Percentiles rank a stretch among this genome's conserved stretches.
These are phyloP conservation scores for Aspergillus ochraceoroseus DNA, from an alignment of 2,329 filamentous ascomycete species.

Conservation along the genomic window DNA sequence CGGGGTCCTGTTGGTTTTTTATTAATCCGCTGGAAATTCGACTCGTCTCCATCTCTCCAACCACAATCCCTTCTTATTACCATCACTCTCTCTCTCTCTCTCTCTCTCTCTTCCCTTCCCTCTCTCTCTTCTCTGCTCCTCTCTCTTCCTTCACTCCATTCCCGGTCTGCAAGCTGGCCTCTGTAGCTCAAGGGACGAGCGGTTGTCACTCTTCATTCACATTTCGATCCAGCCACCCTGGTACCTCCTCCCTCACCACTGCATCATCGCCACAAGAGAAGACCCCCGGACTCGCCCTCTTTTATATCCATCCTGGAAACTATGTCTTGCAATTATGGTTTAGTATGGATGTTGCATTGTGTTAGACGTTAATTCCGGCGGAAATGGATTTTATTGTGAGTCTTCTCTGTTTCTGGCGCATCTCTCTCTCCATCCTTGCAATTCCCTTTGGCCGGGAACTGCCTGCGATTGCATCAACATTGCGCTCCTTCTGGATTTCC, in stretches of 20 bases:
- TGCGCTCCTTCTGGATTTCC: conserved; percentile 7
- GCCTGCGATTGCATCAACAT: conserved; percentile 13
- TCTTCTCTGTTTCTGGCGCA: conserved; percentile 15
- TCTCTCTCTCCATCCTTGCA: conserved; percentile 3
- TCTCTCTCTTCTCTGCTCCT: conserved; percentile 5
- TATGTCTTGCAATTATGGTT: conserved; percentile 34
- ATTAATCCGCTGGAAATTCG: conserved; percentile 5
- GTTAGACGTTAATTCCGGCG: conserved; percentile 26
- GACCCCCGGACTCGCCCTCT: conserved; percentile 2
- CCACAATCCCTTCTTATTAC: neutral
- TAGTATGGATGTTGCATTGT: conserved; percentile 27
- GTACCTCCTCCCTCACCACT: conserved; percentile 12
- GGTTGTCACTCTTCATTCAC: neutral
- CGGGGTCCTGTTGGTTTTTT: too few relatives aligned
- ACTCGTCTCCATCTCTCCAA: conserved; percentile 4
- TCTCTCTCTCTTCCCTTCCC: conserved; percentile 4
- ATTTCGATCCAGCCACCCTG: conserved; percentile 8
- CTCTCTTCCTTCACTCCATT: conserved; percentile 8
- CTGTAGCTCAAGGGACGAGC: conserved; percentile 17
- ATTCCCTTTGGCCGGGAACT: neutral
- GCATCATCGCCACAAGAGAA: conserved; percentile 20
- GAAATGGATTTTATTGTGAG: conserved; percentile 47
- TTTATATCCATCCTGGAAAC: conserved; percentile 20
- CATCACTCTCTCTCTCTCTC: conserved; percentile 1
- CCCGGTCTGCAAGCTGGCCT: conserved; percentile 25